Percentiles rank a stretch among this genome's conserved stretches.
Evolutionary conservation across 2,329 filamentous ascomycete species (phyloP).

Genomic region (Aspergillus puulaauensis): DNA sequence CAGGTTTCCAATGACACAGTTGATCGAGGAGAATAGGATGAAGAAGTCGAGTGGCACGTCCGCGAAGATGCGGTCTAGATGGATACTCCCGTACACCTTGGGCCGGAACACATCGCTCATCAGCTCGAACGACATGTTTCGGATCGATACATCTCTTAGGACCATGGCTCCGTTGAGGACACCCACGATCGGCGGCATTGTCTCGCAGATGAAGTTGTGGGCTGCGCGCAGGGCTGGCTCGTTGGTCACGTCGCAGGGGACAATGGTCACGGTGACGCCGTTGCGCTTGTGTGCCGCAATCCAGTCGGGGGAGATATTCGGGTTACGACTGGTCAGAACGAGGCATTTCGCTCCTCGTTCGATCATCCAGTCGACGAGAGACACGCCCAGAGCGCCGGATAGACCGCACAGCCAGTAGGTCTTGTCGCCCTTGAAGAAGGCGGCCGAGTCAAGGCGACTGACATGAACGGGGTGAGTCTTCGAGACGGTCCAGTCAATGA

Average conservation of each 20-base stretch:
- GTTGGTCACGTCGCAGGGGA: background rate
- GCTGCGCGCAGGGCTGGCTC: background rate
- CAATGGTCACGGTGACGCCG: background rate
- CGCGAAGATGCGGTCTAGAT: background rate
- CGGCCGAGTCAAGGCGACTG: background rate
- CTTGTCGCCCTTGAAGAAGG: background rate
- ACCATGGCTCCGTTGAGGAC: background rate
- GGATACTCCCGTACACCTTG: background rate
- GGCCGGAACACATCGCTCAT: background rate
- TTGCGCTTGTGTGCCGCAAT: background rate
- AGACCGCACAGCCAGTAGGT: background rate
- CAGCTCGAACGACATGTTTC: background rate
- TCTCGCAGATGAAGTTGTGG: background rate
- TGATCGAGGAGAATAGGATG: background rate
- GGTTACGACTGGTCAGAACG: background rate
- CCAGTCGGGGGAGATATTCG: background rate
- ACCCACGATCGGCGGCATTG: background rate
- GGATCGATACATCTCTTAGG: background rate
- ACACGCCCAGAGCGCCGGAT: background rate
- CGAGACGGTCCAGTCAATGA: background rate
- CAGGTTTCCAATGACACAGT: background rate
- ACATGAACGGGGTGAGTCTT: background rate
- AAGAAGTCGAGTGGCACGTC: background rate
- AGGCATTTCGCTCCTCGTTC: background rate
- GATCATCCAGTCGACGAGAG: background rate